Evolutionary conservation across 169 alveolate species (phyloP).

Genomic region (Eimeria praecox): DNA sequence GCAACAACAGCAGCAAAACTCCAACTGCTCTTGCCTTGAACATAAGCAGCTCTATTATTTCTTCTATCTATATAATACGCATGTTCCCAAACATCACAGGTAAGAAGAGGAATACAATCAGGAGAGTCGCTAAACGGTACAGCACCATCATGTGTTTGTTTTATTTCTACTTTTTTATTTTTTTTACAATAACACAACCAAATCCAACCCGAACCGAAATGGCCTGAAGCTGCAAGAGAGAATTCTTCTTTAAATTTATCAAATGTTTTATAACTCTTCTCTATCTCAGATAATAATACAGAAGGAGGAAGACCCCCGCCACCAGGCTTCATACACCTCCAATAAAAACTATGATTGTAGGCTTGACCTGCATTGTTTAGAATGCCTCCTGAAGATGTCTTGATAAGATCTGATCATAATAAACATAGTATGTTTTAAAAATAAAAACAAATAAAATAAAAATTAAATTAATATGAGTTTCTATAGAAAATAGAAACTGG

Average conservation of each 20-base stretch:
- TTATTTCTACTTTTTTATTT: conserved; percentile 93
- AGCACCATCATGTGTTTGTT: conserved; percentile 83
- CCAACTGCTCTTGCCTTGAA: conserved; percentile 61
- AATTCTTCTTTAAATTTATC: conserved; percentile 91
- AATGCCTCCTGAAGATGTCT: conserved; percentile 48
- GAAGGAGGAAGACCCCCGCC: conserved; percentile 93
- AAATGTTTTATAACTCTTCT: conserved; percentile 93
- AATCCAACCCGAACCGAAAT: conserved; percentile 99
- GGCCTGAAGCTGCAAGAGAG: conserved; percentile 91
- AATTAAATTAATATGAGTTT: no score
- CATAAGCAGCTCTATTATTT: conserved; percentile 88
- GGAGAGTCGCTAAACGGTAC: conserved; percentile 71
- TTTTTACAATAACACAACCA: conserved; percentile 96
- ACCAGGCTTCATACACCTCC: conserved; percentile 95
- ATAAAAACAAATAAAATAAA: not conserved
- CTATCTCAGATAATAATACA: conserved; percentile 81
- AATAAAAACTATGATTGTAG: conserved; percentile 97
- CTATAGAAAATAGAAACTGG: no score
- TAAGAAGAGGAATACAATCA: conserved; percentile 88
- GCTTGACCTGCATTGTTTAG: conserved; percentile 93
- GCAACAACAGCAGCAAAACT: not conserved
- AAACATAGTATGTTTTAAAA: not conserved
- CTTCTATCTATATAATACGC: conserved; percentile 95
- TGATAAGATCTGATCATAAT: conserved; percentile 44
- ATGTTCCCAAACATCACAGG: conserved; percentile 97